Percentiles rank a stretch among this genome's conserved stretches.
Conservation (phyloP, 352 stramenopile species). For the Phytopythium helicoides region DNA sequence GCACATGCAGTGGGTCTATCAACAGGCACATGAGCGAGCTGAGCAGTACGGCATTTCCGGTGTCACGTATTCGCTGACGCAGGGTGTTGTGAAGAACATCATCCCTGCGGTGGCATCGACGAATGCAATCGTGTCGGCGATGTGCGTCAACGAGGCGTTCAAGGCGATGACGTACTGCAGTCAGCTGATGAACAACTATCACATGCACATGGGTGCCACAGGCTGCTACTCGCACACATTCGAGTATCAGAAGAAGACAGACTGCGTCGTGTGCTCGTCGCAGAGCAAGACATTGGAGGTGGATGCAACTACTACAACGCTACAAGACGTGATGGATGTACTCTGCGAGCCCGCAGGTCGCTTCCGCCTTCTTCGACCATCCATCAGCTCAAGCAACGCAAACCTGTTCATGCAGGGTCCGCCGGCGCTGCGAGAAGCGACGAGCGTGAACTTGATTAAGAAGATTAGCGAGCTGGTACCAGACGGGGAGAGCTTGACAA, state of each 20-base stretch:
- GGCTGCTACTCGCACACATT: constrained; percentile 97
- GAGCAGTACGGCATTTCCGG: constrained; percentile 94
- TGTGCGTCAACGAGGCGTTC: constrained; percentile 96
- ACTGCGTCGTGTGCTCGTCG: constrained; percentile 87
- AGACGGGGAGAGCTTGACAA: constrained; percentile 88
- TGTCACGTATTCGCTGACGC: constrained; percentile 96
- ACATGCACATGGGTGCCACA: constrained; percentile 97
- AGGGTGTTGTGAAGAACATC: constrained; percentile 99
- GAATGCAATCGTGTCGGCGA: constrained; percentile 95
- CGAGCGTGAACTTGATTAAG: constrained; percentile 91
- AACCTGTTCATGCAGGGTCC: constrained; percentile 85
- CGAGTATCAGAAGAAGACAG: constrained; percentile 92
- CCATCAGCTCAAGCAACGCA: constrained; percentile 53
- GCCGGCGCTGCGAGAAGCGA: constrained; percentile 85
- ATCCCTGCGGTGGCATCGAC: constrained; percentile 97
- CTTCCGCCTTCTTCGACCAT: constrained; percentile 69
- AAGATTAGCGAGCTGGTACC: constrained; percentile 85
- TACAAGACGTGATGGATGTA: constrained; percentile 66
- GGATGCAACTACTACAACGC: constrained; percentile 42
- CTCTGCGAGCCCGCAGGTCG: constrained; percentile 37
- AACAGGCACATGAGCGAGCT: constrained; percentile 88
- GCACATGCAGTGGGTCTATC: constrained; percentile 98
- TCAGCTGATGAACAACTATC: constrained; percentile 98
- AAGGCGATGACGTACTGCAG: constrained; percentile 97
- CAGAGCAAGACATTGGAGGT: constrained; percentile 61